Conservation (phyloP, 768 basidiomycete species). For the Mycena filopes region DNA sequence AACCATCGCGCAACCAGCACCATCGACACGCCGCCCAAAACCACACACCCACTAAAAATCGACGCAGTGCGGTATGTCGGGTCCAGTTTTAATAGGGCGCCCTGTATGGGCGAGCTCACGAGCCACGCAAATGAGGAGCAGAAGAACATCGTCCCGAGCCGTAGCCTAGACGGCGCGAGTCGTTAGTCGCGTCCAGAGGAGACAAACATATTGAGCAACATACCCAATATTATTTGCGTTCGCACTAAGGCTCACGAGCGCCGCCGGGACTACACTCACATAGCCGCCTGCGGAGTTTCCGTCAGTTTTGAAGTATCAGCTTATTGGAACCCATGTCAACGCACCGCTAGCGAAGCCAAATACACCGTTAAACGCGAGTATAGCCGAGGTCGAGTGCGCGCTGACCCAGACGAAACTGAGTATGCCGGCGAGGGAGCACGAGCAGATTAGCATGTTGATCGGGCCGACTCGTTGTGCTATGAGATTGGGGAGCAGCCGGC, state of each 20-base stretch:
- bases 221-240: constrained; percentile 8
- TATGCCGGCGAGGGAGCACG: constrained; percentile 17
- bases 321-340: too few relatives aligned
- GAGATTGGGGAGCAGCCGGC: constrained; percentile 27
- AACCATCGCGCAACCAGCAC: constrained; percentile 24
- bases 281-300: constrained; percentile 21
- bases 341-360: constrained; percentile 29
- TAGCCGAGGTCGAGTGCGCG: constrained; percentile 12
- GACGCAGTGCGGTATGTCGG: constrained; percentile 28
- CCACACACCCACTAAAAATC: constrained; percentile 30
- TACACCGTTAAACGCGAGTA: constrained; percentile 28
- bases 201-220: background rate
- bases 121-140: constrained; percentile 34
- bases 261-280: constrained; percentile 18
- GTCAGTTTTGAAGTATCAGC: too few relatives aligned
- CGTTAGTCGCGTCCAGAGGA: background rate
- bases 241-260: background rate
- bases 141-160: constrained; percentile 33
- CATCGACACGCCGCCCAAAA: constrained; percentile 26
- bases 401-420: constrained; percentile 27
- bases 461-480: constrained; percentile 29
- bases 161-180: background rate
- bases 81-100: constrained; percentile 24
- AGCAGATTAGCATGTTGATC: constrained; percentile 27
- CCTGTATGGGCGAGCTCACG: constrained; percentile 33